Evolutionary conservation across 2,329 filamentous ascomycete species (phyloP).

Genomic region (Colletotrichum liaoningense): DNA sequence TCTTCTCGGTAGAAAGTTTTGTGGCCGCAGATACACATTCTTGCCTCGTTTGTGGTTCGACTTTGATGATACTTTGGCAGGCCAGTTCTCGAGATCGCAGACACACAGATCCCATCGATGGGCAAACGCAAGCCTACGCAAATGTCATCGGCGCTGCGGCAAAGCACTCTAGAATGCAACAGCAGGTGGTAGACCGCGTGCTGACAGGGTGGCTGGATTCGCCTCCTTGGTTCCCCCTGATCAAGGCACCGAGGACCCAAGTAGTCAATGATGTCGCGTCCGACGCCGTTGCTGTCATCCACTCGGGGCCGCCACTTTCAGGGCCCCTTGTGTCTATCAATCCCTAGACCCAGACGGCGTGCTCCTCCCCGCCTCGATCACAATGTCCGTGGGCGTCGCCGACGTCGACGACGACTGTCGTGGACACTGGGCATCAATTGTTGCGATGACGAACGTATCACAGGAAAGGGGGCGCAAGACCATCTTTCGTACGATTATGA

Average conservation of each 20-base stretch:
- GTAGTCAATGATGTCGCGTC: background rate
- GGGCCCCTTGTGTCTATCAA: constrained; percentile 23
- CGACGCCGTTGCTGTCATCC: constrained; percentile 3
- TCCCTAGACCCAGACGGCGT: constrained; percentile 11
- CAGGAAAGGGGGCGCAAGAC: background rate
- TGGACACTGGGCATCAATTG: background rate
- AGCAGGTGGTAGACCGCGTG: constrained; percentile 2
- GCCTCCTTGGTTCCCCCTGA: background rate
- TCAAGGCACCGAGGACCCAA: background rate
- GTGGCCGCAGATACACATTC: constrained; percentile 6
- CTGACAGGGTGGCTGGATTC: constrained; percentile 1
- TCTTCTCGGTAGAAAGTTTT: background rate
- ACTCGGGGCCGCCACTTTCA: constrained; percentile 2
- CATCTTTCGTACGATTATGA: constrained; percentile 28
- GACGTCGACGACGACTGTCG: background rate
- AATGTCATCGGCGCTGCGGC: background rate
- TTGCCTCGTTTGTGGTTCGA: background rate
- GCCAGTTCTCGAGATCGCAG: background rate
- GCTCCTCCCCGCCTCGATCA: constrained; percentile 11
- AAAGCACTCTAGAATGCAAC: background rate
- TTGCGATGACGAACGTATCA: constrained; percentile 13
- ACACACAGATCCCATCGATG: background rate
- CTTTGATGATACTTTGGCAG: background rate
- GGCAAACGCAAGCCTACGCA: background rate
- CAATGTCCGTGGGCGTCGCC: background rate